Conservation (phyloP, 1,284 basidiomycete genomes). For the Rhodofomes roseus region DNA sequence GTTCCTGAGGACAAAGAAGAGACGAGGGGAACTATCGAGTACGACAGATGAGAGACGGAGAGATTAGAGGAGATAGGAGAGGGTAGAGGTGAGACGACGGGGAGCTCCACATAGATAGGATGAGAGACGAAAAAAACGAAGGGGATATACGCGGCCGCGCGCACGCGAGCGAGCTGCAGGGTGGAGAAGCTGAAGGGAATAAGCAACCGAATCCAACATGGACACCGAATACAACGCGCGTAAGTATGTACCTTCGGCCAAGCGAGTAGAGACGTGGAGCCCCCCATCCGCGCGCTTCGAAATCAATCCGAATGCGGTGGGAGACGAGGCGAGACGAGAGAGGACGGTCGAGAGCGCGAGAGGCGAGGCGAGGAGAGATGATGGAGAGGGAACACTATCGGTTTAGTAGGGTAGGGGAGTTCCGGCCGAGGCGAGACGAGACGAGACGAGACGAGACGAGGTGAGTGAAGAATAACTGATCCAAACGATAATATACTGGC, state of each 20-base stretch:
- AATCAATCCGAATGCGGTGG: neutral
- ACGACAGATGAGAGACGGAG: neutral
- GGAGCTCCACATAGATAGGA: conserved; percentile 2
- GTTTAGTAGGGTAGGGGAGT: conserved; percentile 8
- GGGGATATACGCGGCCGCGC: neutral
- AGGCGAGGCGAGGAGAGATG: neutral
- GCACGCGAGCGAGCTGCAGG: conserved; percentile 1
- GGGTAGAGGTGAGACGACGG: neutral
- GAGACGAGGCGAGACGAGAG: neutral
- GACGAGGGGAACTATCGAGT: neutral
- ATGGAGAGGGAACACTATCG: conserved; percentile 1
- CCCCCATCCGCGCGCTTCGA: neutral
- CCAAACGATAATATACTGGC: conserved; percentile 3
- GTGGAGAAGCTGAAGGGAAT: neutral
- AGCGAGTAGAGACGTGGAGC: neutral
- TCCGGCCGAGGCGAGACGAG: neutral
- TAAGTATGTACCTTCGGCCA: conserved; percentile 1
- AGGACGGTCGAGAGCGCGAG: neutral
- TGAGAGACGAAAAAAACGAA: neutral
- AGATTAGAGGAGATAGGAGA: neutral
- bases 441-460: neutral
- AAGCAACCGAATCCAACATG: neutral
- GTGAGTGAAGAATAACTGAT: conserved; percentile 1
- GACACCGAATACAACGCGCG: neutral
- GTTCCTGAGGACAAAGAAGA: neutral